Percentiles rank a stretch among this genome's conserved stretches.
These are phyloP conservation scores for Auriscalpium vulgare DNA, from an alignment of 768 basidiomycete genomes.

Conservation along the genomic window DNA sequence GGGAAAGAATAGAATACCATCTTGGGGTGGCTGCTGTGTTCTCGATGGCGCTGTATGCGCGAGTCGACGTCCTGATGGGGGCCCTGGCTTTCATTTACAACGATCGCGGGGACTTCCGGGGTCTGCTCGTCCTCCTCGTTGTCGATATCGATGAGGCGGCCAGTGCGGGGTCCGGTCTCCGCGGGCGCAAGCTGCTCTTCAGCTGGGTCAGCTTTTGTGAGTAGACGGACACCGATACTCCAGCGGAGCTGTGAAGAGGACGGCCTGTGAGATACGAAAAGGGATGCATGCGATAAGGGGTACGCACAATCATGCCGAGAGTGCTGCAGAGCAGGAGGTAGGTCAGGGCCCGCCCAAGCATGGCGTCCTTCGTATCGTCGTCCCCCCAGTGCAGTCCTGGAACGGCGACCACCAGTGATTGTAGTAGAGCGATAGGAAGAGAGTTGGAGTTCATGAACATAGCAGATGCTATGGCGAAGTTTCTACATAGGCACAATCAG, in stretches of 20 bases:
- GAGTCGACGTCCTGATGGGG: slow-evolving; percentile 9
- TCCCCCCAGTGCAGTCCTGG: slow-evolving; percentile 73
- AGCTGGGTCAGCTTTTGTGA: slow-evolving; percentile 47
- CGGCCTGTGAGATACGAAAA: not conserved
- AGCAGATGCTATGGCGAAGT: slow-evolving; percentile 71
- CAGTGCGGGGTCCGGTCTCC: not conserved
- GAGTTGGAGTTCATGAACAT: slow-evolving; percentile 97
- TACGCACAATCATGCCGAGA: slow-evolving; percentile 85
- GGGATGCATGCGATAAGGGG: not conserved
- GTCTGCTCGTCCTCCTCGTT: not conserved
- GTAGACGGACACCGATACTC: slow-evolving; percentile 84
- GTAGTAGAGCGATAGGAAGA: slow-evolving; percentile 90
- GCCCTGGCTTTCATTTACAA: slow-evolving; percentile 9
- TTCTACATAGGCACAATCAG: slow-evolving; percentile 30
- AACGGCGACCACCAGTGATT: slow-evolving; percentile 79
- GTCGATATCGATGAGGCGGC: not conserved
- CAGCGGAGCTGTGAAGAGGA: slow-evolving; percentile 59
- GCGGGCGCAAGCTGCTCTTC: slow-evolving; percentile 6
- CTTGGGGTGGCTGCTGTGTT: slow-evolving; percentile 22
- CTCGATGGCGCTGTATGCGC: not conserved
- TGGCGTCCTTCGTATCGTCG: slow-evolving; percentile 77
- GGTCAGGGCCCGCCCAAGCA: slow-evolving; percentile 85
- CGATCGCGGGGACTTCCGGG: not conserved
- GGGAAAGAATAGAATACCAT: slow-evolving; percentile 59
- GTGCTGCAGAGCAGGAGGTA: slow-evolving; percentile 92